These are phyloP conservation scores for Penicillium waksmanii DNA, from an alignment of 495 filamentous ascomycete genomes.

Conservation along the genomic window DNA sequence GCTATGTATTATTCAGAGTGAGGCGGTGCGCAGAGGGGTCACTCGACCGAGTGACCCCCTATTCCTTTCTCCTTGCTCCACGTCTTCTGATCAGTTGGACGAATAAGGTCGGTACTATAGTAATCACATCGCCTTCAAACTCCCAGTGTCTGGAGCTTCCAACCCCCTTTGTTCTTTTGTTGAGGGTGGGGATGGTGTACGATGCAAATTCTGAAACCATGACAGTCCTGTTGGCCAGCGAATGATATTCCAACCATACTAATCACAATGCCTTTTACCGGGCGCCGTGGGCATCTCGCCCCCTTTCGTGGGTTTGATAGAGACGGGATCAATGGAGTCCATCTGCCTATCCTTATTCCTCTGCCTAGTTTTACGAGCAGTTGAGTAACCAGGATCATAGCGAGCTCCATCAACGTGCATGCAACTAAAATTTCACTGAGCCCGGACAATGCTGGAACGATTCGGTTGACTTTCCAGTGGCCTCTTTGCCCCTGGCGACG, in stretches of 20 bases:
- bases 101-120: constrained; percentile 5
- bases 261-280: constrained; percentile 1
- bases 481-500: too few species aligned
- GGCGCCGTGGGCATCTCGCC: not conserved
- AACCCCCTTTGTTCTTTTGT: not conserved
- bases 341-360: constrained; percentile 3
- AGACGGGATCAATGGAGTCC: not conserved
- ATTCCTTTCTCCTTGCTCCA: constrained; percentile 9
- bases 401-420: not conserved
- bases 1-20: constrained; percentile 5
- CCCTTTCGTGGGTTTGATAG: not conserved
- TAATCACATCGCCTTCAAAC: constrained; percentile 4
- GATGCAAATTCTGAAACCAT: constrained; percentile 3
- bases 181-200: not conserved
- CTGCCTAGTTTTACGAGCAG: constrained; percentile 1
- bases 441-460: too few species aligned
- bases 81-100: constrained; percentile 9
- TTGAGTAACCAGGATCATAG: not conserved
- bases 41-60: not conserved
- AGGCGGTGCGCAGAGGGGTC: constrained; percentile 17
- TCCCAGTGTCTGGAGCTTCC: not conserved
- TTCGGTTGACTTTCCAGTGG: too few species aligned
- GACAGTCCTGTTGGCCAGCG: not conserved
- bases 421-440: not conserved
- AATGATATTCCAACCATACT: constrained; percentile 1